These are phyloP conservation scores for Fusarium austroafricanum DNA, from an alignment of 2,329 filamentous ascomycete genomes.

Conservation along the genomic window DNA sequence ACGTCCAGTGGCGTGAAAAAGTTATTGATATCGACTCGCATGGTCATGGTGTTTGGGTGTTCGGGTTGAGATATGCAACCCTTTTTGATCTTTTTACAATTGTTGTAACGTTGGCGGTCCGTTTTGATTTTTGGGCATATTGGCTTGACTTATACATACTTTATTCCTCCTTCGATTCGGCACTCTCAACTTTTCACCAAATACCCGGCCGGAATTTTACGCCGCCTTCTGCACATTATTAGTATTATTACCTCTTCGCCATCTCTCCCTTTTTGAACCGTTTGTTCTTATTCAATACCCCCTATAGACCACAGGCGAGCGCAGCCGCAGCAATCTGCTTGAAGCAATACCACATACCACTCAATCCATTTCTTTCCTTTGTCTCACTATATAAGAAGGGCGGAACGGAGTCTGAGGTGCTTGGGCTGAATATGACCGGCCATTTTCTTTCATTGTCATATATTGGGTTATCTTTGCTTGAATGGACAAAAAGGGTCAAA, in stretches of 20 bases:
- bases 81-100: slow-evolving; percentile 31
- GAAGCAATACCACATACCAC: slow-evolving; percentile 46
- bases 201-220: slow-evolving; percentile 46
- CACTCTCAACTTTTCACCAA: slow-evolving; percentile 39
- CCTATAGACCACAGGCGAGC: slow-evolving; percentile 53
- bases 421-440: slow-evolving; percentile 42
- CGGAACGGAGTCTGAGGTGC: slow-evolving; percentile 44
- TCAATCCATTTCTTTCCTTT: slow-evolving; percentile 49
- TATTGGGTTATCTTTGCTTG: slow-evolving; percentile 29
- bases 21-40: slow-evolving; percentile 45
- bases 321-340: slow-evolving; percentile 45
- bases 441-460: slow-evolving; percentile 30
- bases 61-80: slow-evolving; percentile 39
- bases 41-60: slow-evolving; percentile 48
- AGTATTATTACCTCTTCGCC: slow-evolving; percentile 37
- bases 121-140: slow-evolving; percentile 42
- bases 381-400: slow-evolving; percentile 45
- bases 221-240: slow-evolving; percentile 41
- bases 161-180: slow-evolving; percentile 48
- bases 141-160: slow-evolving; percentile 46
- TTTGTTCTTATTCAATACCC: slow-evolving; percentile 51
- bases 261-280: slow-evolving; percentile 31
- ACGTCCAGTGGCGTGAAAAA: slow-evolving; percentile 44
- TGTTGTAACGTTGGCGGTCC: slow-evolving; percentile 38
- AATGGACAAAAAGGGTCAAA: slow-evolving; percentile 37